Evolutionary conservation across 192 early-diverging fungal genomes (phyloP), one percentile per base, ranked within the genome.

Genomic region (Kickxella alabastrina): DNA sequence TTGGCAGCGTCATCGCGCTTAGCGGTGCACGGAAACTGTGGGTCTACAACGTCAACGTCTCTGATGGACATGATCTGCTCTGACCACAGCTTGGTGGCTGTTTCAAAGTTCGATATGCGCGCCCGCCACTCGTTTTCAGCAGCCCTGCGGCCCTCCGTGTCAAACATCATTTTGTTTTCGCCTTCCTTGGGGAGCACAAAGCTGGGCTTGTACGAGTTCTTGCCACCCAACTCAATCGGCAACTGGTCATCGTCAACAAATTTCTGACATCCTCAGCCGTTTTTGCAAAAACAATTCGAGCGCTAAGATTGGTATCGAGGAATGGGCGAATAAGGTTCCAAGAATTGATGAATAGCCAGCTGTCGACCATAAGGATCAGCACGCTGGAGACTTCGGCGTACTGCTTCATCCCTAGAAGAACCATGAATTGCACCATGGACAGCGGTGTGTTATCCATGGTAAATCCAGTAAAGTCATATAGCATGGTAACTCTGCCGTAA

Each of bases 341-440:
- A 31, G 66, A 61, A 36, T 74, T 74, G 22, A 34, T 48, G 57
- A 74, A 74, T n/a, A 74, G 51, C 70, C 70, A 74, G 59, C 59
- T 74, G 29, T 74, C 70, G 3, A 74, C 70, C 51, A 74, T 39
- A 36, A 74, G 49, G 26, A 74, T 59, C 10, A 74, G 50, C 19
- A 74, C 52, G 21, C 70, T 62, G 7, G 70, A 58, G 4, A 53
- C 22, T 19, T 74, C 70, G 7, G 64, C 63, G 25, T 66, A 74
- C 24, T 56, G 52, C 29, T 55, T 57, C 26, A 57, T 50, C 2
- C 70, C 70, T 26, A 74, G 27, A 7, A 35, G 24, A 0, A 74
- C 52, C 51, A 74, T 48, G 17, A 74, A 74, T 12, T 59, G 59
- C 4, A 74, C 57, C 48, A 74, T 62, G 14, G 41, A 17, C 13